Base-by-base conservation (phyloP, 2,329 filamentous ascomycete genomes). In the Cercospora sp. region DNA sequence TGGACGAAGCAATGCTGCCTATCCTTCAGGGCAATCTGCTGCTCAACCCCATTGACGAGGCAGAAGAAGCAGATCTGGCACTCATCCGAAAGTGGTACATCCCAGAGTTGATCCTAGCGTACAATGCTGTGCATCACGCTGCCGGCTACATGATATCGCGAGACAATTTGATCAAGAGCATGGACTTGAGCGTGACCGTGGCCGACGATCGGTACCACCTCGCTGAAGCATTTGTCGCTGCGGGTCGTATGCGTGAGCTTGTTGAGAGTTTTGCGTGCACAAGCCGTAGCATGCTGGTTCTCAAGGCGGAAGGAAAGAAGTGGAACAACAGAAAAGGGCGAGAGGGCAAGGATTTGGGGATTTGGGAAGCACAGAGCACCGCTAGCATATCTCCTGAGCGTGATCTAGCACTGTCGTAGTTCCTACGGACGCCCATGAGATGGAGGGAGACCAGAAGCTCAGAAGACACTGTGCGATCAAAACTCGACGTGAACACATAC, bases 51-150 rank as follows among this genome's bases (percentile, higher is more conserved):
- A 63, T 70, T 10, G 73, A 77, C 62, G 85, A 83, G 61, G 75
- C 78, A 63, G 90, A 90, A 75, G 85, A 87, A 68, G 78, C 83
- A 16, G 88, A 91, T 65, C 85, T 93, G 59, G 80, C 81, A 59
- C 81, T 84, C 26, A 87, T 98, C 62, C 89, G 93, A 72, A 86
- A 88, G 65, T 87, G 88, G 0, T 98, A 97, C 79, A 85, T 99
- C 3, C 94, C 95, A 1, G 93, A 97, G 78, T 87, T 92, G 18
- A 84, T 97, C 51, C 85, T 99, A 61, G 92, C 91, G 2, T 97
- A 95, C 78, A 88, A 95, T 77, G 90, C 87, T 74, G 89, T 91
- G 1, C 83, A 98, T 61, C 91, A 96, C 77, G 91, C 91, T 76
- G 90, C 91, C 0, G 93, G 92, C 3, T 89, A 88, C 58, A 85